Conservation (phyloP, 345 rosid genomes). For the Gossypium raimondii region DNA sequence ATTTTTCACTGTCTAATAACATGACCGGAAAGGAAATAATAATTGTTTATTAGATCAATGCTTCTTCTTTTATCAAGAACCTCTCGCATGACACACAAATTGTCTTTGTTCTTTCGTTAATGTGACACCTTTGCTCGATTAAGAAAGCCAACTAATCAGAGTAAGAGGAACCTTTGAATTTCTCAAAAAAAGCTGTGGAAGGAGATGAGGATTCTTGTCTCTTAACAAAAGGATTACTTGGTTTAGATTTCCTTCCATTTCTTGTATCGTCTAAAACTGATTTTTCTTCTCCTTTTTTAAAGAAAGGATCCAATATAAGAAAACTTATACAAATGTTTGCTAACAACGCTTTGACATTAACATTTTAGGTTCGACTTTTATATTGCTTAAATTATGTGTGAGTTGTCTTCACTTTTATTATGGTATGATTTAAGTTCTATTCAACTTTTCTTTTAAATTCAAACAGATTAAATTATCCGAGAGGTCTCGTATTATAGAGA, state of each 20-base stretch:
- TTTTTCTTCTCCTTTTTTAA: too few species aligned
- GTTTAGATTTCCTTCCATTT: background rate
- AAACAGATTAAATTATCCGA: too few species aligned
- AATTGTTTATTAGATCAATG: background rate
- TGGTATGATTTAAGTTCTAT: too few species aligned
- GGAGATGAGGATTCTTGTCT: background rate
- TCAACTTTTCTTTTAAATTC: too few species aligned
- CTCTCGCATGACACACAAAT: background rate
- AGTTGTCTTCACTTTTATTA: too few species aligned
- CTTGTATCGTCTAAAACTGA: background rate
- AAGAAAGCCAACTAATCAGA: background rate
- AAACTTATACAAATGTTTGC: too few species aligned
- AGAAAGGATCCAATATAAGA: too few species aligned
- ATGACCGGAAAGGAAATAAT: background rate
- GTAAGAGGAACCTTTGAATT: slow-evolving; percentile 16
- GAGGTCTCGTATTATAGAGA: too few species aligned
- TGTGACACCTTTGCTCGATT: background rate
- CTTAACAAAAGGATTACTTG: background rate
- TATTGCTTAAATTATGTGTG: too few species aligned
- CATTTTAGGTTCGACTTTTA: too few species aligned
- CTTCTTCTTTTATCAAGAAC: background rate
- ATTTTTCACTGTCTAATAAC: too few species aligned
- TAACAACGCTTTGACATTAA: too few species aligned
- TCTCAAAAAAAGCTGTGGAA: background rate
- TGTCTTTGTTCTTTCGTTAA: background rate